A percentile compares a stretch with the other conserved stretches of the same genome.
Conservation (phyloP, 495 filamentous ascomycete species). For the Penicillium ucsense region DNA sequence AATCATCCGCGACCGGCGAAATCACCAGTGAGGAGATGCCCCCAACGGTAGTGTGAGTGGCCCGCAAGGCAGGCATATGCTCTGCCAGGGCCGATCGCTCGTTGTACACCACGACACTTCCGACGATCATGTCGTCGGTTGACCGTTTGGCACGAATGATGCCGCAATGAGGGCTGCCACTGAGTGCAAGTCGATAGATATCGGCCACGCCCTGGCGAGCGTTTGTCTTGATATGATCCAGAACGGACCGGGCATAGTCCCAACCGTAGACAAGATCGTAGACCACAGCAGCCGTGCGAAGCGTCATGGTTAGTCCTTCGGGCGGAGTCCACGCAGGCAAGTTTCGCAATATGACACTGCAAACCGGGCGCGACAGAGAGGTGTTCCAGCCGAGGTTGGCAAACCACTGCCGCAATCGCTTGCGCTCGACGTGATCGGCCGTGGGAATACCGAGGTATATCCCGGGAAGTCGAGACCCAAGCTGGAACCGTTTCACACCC, state of each 20-base stretch:
- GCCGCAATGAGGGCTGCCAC: conserved; percentile 61
- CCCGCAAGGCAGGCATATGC: conserved; percentile 56
- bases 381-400: conserved; percentile 64
- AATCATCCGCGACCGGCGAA: conserved; percentile 56
- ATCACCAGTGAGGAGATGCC: conserved; percentile 79
- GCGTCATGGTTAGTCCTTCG: conserved; percentile 58
- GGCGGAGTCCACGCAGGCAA: conserved; percentile 65
- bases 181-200: conserved; percentile 69
- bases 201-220: conserved; percentile 74
- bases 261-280: conserved; percentile 71
- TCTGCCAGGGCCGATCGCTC: conserved; percentile 54
- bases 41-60: conserved; percentile 41
- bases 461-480: conserved; percentile 67
- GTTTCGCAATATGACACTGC: conserved; percentile 56
- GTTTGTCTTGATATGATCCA: conserved; percentile 65
- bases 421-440: conserved; percentile 46
- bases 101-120: conserved; percentile 77
- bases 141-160: conserved; percentile 73
- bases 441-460: conserved; percentile 74
- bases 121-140: conserved; percentile 57
- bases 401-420: conserved; percentile 54
- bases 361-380: conserved; percentile 49
- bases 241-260: conserved; percentile 63
- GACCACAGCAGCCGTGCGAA: conserved; percentile 51
- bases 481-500: conserved; percentile 63